Evolutionary conservation across 2,329 filamentous ascomycete genomes (phyloP).

Genomic region (Calonectria montana): DNA sequence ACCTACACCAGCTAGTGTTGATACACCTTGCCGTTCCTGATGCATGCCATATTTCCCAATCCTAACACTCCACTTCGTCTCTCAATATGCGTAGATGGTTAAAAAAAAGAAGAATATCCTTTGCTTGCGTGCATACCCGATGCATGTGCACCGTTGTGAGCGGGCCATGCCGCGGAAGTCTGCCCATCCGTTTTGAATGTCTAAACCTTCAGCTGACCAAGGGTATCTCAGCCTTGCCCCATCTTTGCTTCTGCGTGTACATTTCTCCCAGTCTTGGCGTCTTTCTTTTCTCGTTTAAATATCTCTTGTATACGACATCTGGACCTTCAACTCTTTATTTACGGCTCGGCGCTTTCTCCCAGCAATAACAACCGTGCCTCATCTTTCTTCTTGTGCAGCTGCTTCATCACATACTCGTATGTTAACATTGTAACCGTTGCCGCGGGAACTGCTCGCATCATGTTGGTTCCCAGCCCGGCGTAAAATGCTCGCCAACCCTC

Average conservation of each 20-base stretch:
- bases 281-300: conserved; percentile 25
- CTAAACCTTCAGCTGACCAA: conserved; percentile 50
- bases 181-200: conserved; percentile 38
- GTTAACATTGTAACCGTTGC: conserved; percentile 98
- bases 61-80: background rate
- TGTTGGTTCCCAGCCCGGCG: conserved; percentile 95
- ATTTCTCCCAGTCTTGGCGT: conserved; percentile 23
- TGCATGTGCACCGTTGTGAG: conserved; percentile 29
- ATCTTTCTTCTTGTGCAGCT: conserved; percentile 57
- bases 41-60: conserved; percentile 25
- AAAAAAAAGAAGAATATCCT: conserved; percentile 27
- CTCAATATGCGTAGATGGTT: background rate
- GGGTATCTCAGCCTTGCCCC: conserved; percentile 50
- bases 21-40: conserved; percentile 24
- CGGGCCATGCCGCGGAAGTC: conserved; percentile 28
- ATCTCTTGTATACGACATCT: conserved; percentile 3
- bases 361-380: conserved; percentile 49
- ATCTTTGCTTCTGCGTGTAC: conserved; percentile 27
- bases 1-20: conserved; percentile 22
- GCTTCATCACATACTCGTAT: conserved; percentile 81
- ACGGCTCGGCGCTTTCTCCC: conserved; percentile 28
- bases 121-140: conserved; percentile 30
- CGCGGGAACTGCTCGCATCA: conserved; percentile 94
- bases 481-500: conserved; percentile 98
- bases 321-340: conserved; percentile 20